phyloP scores from a whole-genome alignment of 225 moss, liverwort and hornwort genomes.

The Neckera pumila region DNA sequence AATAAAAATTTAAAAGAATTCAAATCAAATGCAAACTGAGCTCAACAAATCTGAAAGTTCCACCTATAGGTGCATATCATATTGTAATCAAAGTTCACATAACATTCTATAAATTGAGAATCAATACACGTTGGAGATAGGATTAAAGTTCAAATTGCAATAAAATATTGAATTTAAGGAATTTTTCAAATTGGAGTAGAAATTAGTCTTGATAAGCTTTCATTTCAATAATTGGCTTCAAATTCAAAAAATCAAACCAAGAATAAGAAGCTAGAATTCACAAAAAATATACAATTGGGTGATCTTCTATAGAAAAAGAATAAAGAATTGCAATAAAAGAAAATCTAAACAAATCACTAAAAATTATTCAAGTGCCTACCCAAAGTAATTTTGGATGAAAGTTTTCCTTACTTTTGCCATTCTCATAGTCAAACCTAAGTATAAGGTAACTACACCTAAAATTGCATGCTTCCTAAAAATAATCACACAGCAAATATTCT shows the following conservation, averaged over 20 bases:
- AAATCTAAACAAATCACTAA: fast-evolving
- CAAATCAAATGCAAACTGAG: background rate
- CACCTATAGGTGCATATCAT: background rate
- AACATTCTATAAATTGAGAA: background rate
- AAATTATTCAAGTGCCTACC: background rate
- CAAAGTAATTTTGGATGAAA: background rate
- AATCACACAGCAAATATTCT: too few species aligned
- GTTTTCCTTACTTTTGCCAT: background rate
- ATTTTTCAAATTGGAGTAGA: background rate
- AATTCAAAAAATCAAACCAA: background rate
- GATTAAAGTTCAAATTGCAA: background rate
- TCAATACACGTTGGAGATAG: background rate
- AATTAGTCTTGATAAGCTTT: background rate
- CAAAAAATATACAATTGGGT: too few species aligned
- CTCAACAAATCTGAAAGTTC: background rate
- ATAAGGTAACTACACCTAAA: too few species aligned
- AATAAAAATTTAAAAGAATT: fast-evolving
- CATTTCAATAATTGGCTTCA: background rate
- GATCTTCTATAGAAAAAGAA: background rate
- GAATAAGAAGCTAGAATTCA: background rate
- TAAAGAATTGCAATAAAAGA: background rate
- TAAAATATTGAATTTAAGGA: background rate
- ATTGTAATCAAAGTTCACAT: background rate
- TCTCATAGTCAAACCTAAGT: too few species aligned
- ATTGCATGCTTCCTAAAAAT: too few species aligned